Evolutionary conservation across 257 asterid genomes (phyloP).

Genomic region (Parsonsia alboflavescens): DNA sequence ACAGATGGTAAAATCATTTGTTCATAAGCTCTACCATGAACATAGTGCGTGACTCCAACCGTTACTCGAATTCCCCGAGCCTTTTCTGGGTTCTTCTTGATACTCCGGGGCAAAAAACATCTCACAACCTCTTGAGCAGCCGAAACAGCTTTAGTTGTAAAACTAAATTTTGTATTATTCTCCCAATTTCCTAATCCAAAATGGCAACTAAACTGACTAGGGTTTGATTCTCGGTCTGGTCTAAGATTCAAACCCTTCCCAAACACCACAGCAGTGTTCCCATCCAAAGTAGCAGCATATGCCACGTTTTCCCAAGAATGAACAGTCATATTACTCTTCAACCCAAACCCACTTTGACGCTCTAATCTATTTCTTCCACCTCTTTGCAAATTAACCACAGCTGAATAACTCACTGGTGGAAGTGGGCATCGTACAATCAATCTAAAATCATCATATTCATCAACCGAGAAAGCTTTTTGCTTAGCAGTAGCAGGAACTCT

Average conservation of each 20-base stretch:
- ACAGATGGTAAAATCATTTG: conserved; percentile 67
- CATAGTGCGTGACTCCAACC: conserved; percentile 36
- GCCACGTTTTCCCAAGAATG: conserved; percentile 64
- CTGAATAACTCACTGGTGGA: conserved; percentile 52
- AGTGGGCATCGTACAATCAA: conserved; percentile 66
- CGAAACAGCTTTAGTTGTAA: conserved; percentile 57
- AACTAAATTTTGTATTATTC: conserved; percentile 21
- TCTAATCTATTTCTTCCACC: conserved; percentile 22
- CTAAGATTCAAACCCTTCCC: conserved; percentile 90
- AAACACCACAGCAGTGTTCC: conserved; percentile 59
- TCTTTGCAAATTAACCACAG: conserved; percentile 37
- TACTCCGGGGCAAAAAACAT: conserved; percentile 58
- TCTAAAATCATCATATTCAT: conserved; percentile 66
- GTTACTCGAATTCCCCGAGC: conserved; percentile 56
- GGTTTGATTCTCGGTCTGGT: conserved; percentile 57
- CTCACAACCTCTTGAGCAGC: conserved; percentile 96
- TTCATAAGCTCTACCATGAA: conserved; percentile 24
- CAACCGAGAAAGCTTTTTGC: conserved; percentile 47
- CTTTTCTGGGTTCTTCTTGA: conserved; percentile 35
- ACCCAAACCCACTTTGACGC: conserved; percentile 16
- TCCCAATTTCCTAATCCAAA: conserved; percentile 48
- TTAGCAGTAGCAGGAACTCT: conserved; percentile 20
- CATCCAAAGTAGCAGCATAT: conserved; percentile 72
- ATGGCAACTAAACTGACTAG: conserved; percentile 69
- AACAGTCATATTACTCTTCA: conserved; percentile 32